A percentile compares a stretch with the other conserved stretches of the same genome.
phyloP scores from a whole-genome alignment of 495 filamentous ascomycete genomes.

The Aspergillus wentii region DNA sequence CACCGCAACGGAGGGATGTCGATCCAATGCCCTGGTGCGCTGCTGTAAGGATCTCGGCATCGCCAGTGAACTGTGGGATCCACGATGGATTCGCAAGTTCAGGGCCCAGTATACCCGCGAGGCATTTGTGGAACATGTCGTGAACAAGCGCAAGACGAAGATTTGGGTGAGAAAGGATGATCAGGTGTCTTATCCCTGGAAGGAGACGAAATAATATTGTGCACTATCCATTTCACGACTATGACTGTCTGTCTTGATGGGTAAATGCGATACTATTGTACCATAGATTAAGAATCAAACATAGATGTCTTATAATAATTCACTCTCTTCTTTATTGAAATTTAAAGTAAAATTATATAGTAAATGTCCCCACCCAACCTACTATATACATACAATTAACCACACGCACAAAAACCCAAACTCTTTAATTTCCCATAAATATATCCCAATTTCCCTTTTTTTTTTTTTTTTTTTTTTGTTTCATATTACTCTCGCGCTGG shows the following conservation, averaged over 20 bases:
- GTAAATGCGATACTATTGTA: too few relatives aligned
- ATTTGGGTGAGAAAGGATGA: constrained; percentile 86
- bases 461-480: background rate
- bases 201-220: constrained; percentile 42
- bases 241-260: too few relatives aligned
- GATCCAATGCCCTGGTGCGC: constrained; percentile 92
- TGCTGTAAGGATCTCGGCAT: constrained; percentile 98
- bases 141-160: constrained; percentile 82
- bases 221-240: too few relatives aligned
- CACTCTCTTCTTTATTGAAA: background rate
- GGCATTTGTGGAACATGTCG: constrained; percentile 75
- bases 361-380: too few relatives aligned
- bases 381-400: too few relatives aligned
- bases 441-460: too few relatives aligned
- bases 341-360: too few relatives aligned
- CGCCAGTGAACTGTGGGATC: constrained; percentile 95
- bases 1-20: constrained; percentile 95
- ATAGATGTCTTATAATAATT: too few relatives aligned
- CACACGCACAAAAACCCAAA: too few relatives aligned
- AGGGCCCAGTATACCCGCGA: constrained; percentile 67
- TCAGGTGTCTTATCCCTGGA: constrained; percentile 72
- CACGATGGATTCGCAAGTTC: constrained; percentile 75
- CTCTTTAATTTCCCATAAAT: too few relatives aligned
- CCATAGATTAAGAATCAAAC: too few relatives aligned
- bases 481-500: background rate